Evolutionary conservation across 2,329 filamentous ascomycete genomes (phyloP), one percentile per base, ranked within the genome.

Genomic region (Colletotrichum eremochloae): DNA sequence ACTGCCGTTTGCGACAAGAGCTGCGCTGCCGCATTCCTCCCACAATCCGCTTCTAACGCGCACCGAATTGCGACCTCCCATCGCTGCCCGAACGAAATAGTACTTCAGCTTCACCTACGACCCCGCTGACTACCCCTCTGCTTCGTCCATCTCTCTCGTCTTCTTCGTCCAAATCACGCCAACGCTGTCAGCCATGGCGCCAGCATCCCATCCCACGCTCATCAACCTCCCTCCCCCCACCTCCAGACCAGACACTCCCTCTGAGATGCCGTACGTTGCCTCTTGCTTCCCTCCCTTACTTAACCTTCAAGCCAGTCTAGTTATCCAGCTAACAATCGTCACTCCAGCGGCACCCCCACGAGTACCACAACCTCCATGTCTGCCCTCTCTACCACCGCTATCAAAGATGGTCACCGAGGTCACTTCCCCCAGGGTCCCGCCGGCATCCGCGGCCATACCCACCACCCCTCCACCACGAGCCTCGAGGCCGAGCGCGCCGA

Each of bases 341-440:
- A 42, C 63, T 75, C 67, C 75, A 97, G 94, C 75, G 95, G 96
- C 78, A 98, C 96, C 3, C 96, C 96, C 3, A 98, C 96, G 75
- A 97, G 94, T 76, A 93, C 93, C 52, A 97, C 94, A 4, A 98
- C 95, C 15, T 97, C 95, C 63, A 92, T 98, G 78, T 97, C 94
- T 36, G 92, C 95, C 52, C 89, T 98, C 60, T 97, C 94, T 20
- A 98, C 96, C 24, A 96, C 94, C 15, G 96, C 96, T 63, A 97
- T 97, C 87, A 97, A 98, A 83, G 96, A 98, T 80, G 96, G 96
- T 77, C 94, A 98, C 79, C 93, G 94, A 73, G 96, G 96, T 75
- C 91, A 95, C 79, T 87, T 92, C 38, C 89, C 91, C 38, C 88
- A 91, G 67, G 83, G 86, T 69, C 87, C 89, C 71, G 81, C 82